Conservation (phyloP, 2,329 filamentous ascomycete genomes). For the Paracoccidioides brasiliensis region DNA sequence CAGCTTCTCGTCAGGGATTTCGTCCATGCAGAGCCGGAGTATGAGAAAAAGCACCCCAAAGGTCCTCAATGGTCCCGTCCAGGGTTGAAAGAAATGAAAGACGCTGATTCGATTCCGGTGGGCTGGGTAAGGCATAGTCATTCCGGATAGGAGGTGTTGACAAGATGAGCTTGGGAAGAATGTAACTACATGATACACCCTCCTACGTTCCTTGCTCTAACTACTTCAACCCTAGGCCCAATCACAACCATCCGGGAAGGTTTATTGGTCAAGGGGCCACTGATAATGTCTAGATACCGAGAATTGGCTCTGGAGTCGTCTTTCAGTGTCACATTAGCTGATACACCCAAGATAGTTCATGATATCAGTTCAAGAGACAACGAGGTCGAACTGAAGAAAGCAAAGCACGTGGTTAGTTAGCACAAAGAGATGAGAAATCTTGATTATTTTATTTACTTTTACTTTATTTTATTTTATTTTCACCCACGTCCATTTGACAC, state of each 20-base stretch:
- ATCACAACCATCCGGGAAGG: background rate
- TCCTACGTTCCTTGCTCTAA: background rate
- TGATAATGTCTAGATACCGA: background rate
- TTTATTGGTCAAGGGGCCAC: background rate
- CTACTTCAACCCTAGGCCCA: background rate
- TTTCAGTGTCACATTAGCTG: background rate
- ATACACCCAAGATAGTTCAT: background rate
- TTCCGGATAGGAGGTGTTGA: background rate
- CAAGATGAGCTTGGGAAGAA: background rate
- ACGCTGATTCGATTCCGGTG: background rate
- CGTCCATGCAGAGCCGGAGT: background rate
- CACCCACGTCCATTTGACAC: background rate
- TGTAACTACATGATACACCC: background rate
- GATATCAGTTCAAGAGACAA: conserved; percentile 1
- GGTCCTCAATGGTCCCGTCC: background rate
- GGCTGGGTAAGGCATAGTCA: background rate
- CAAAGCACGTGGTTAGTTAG: background rate
- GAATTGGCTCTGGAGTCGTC: background rate
- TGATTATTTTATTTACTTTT: background rate
- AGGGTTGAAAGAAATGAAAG: background rate
- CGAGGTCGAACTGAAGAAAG: background rate
- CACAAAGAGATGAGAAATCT: conserved; percentile 1
- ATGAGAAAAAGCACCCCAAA: conserved; percentile 1
- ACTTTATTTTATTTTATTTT: too few species aligned
- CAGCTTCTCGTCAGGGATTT: background rate